Evolutionary conservation across 192 early-diverging fungal species (phyloP).

Genomic region (Backusella tarrabulga): DNA sequence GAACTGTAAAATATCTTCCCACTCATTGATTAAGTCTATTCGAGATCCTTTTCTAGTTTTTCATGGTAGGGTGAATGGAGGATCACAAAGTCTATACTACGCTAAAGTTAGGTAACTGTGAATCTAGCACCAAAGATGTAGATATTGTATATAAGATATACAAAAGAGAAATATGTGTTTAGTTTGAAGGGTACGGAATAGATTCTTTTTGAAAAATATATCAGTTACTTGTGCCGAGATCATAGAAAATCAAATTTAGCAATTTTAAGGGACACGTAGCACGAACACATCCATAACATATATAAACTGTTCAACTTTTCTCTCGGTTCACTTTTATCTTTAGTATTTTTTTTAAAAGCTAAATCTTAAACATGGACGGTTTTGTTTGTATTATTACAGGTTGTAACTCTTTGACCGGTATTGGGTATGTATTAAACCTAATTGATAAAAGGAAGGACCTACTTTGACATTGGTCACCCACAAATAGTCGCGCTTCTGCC

Average conservation of each 20-base stretch:
- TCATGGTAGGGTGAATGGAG: no score
- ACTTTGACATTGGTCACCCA: no score
- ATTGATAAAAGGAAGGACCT: neutral
- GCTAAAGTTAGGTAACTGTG: no score
- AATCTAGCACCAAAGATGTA: no score
- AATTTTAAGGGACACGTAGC: neutral
- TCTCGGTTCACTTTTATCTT: neutral
- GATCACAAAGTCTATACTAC: neutral
- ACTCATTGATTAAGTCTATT: neutral
- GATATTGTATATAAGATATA: no score
- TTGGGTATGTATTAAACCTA: constrained; percentile 34
- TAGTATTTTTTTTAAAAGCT: neutral
- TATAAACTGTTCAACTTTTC: neutral
- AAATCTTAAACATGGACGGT: constrained; percentile 16
- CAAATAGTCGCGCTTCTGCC: constrained; percentile 33
- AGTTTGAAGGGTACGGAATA: no score
- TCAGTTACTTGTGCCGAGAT: neutral
- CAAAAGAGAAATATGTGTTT: no score
- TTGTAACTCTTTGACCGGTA: constrained; percentile 43
- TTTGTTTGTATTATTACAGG: constrained; percentile 54
- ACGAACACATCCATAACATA: neutral
- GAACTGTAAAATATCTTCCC: neutral
- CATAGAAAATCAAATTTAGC: neutral
- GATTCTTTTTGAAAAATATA: neutral
- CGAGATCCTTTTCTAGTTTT: neutral